A percentile compares a stretch with the other conserved stretches of the same genome.
Conservation (phyloP, 2,329 filamentous ascomycete species). For the Paracorniculantispora psalliotae region DNA sequence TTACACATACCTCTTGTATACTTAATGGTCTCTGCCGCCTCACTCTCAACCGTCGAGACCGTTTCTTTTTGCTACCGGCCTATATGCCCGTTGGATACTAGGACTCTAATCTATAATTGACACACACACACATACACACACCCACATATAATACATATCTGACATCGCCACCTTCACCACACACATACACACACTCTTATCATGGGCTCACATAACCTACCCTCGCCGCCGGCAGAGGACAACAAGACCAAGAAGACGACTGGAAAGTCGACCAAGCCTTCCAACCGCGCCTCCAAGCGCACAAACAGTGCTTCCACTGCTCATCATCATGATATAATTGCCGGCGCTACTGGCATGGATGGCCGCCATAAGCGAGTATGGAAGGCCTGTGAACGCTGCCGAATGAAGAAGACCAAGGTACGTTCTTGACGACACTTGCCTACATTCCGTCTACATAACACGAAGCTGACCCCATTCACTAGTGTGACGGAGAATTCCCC, state of each 20-base stretch:
- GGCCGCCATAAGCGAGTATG: constrained; percentile 59
- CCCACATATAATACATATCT: neutral
- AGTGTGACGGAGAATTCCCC: constrained; percentile 62
- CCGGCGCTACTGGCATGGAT: constrained; percentile 38
- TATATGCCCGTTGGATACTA: neutral
- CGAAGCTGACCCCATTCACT: neutral
- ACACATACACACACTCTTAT: constrained; percentile 17
- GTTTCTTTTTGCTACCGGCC: neutral
- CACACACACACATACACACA: neutral
- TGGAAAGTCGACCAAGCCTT: constrained; percentile 42
- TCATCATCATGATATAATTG: constrained; percentile 34
- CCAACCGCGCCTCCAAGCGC: constrained; percentile 48
- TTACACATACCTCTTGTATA: constrained; percentile 7
- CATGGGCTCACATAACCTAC: constrained; percentile 46
- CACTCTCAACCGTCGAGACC: neutral
- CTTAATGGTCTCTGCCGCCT: neutral
- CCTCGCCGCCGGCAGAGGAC: constrained; percentile 50
- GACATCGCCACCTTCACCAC: neutral
- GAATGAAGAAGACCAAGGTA: constrained; percentile 68
- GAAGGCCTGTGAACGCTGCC: constrained; percentile 62
- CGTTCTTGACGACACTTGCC: neutral
- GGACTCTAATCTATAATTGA: neutral
- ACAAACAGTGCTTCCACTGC: constrained; percentile 33
- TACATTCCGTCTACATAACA: neutral
- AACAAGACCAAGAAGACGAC: constrained; percentile 34